A percentile compares a stretch with the other conserved stretches of the same genome.
phyloP scores from a whole-genome alignment of 371 early-diverging fungal species.

The Mucor mucedo region DNA sequence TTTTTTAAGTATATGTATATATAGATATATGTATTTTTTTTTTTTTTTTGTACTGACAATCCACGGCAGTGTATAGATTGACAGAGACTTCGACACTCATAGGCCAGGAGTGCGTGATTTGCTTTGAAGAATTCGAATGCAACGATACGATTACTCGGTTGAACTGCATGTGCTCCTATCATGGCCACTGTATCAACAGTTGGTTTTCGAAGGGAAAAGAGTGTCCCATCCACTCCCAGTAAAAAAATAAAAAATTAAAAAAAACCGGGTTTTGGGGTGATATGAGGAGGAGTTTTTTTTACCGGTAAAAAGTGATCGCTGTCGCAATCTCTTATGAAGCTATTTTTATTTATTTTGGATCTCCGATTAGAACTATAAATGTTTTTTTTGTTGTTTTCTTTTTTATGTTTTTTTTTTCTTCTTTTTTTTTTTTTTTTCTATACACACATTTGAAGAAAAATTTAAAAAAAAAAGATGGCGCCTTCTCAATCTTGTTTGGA shows the following conservation, averaged over 20 bases:
- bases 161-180: slow-evolving; percentile 89
- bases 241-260: background rate
- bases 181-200: slow-evolving; percentile 75
- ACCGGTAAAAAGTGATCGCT: too few relatives aligned
- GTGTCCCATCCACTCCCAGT: slow-evolving; percentile 74
- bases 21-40: background rate
- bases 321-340: too few relatives aligned
- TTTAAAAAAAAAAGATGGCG: slow-evolving; percentile 18
- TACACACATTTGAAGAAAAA: background rate
- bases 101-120: slow-evolving; percentile 87
- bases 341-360: background rate
- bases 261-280: too few relatives aligned
- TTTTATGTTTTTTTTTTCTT: background rate
- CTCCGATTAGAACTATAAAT: background rate
- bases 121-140: slow-evolving; percentile 86
- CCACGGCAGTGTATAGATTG: slow-evolving; percentile 57
- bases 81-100: slow-evolving; percentile 63
- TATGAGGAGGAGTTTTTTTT: too few relatives aligned
- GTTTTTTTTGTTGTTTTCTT: background rate
- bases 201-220: slow-evolving; percentile 75
- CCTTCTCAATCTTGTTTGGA: slow-evolving; percentile 32
- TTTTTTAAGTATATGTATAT: too few relatives aligned
- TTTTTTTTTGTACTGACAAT: background rate
- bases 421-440: background rate
- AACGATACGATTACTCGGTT: slow-evolving; percentile 79